These are phyloP conservation scores for Globisporangium solare DNA, from an alignment of 352 stramenopile genomes.

Conservation along the genomic window DNA sequence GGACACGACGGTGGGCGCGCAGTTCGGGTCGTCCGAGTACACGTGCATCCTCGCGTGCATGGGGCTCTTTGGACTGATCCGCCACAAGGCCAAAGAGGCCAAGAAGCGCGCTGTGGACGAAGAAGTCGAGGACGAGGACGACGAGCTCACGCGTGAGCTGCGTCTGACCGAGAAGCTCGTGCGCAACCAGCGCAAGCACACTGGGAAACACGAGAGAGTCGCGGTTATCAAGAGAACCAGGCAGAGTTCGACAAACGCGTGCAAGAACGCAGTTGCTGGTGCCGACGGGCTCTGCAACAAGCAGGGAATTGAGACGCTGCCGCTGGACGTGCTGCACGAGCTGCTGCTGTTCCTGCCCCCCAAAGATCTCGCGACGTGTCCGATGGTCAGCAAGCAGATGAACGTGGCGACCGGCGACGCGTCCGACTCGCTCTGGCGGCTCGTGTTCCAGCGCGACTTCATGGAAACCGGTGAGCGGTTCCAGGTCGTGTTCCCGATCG, in stretches of 20 bases:
- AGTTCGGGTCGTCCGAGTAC: conserved; percentile 51
- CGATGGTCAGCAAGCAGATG: conserved; percentile 42
- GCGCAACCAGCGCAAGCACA: conserved; percentile 2
- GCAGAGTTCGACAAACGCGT: no score
- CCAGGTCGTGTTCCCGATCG: conserved; percentile 36
- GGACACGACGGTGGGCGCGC: neutral
- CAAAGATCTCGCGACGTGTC: conserved; percentile 37
- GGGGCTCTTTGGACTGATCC: conserved; percentile 56
- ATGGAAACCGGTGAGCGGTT: conserved; percentile 46
- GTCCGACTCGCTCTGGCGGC: conserved; percentile 40
- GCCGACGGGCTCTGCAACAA: neutral
- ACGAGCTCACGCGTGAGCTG: conserved; percentile 16
- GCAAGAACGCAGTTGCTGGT: no score
- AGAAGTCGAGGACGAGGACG: conserved; percentile 8
- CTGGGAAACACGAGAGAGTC: no score
- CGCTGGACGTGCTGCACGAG: conserved; percentile 42
- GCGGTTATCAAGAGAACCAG: no score
- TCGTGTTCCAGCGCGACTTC: conserved; percentile 55
- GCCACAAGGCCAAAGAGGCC: conserved; percentile 38
- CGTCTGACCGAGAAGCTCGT: conserved; percentile 15
- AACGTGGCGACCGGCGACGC: conserved; percentile 23
- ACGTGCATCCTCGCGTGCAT: conserved; percentile 56
- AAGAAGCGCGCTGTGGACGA: conserved; percentile 5
- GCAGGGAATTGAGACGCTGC: conserved; percentile 20
- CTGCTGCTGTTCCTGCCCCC: conserved; percentile 48